Conservation (phyloP, 192 early-diverging fungal species). For the Pecoramyces ruminantium region DNA sequence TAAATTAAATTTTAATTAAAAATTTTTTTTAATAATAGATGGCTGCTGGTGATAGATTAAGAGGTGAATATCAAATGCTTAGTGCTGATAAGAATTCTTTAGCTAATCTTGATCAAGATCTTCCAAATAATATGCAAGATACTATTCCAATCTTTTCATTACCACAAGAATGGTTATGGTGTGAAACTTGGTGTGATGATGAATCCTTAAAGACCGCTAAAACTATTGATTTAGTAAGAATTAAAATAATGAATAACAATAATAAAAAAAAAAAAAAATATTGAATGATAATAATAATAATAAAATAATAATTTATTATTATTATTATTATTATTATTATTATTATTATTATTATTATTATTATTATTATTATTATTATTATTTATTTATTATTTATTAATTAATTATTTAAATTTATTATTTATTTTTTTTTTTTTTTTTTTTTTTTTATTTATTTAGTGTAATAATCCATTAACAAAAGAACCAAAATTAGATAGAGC, state of each 20-base stretch:
- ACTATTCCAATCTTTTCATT: constrained; percentile 78
- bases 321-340: no score
- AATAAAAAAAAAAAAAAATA: no score
- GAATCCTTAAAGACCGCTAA: constrained; percentile 65
- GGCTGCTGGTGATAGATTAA: constrained; percentile 82
- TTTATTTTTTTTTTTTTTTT: background rate
- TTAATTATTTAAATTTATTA: no score
- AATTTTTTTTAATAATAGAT: no score
- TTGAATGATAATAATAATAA: no score
- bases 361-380: no score
- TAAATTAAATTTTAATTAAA: no score
- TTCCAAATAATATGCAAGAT: constrained; percentile 93
- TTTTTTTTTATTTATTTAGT: constrained; percentile 20
- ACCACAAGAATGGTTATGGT: constrained; percentile 98
- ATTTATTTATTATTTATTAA: no score
- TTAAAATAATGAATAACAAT: no score
- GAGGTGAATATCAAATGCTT: constrained; percentile 83
- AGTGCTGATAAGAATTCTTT: constrained; percentile 73
- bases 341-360: no score
- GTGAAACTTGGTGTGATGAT: constrained; percentile 96
- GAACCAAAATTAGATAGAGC: constrained; percentile 96
- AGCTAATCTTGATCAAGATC: constrained; percentile 93
- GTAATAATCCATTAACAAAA: constrained; percentile 97
- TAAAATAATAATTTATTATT: no score
- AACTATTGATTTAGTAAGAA: constrained; percentile 82